A percentile compares a stretch with the other conserved stretches of the same genome.
phyloP scores from a whole-genome alignment of 352 stramenopile genomes.

The Phytopythium boreale region DNA sequence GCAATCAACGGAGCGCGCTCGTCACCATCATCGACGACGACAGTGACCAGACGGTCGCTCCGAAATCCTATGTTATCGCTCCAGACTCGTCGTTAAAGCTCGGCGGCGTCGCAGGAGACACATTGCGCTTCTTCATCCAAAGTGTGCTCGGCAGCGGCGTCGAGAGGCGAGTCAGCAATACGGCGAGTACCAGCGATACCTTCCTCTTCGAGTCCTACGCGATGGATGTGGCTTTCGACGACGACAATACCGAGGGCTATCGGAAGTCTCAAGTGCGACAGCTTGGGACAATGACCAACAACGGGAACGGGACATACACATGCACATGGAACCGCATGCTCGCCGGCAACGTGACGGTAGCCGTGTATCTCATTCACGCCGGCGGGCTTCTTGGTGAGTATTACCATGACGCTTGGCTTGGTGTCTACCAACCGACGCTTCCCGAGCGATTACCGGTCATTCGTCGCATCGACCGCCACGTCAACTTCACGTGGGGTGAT shows the following conservation, averaged over 20 bases:
- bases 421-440: constrained; percentile 6
- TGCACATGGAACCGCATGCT: constrained; percentile 45
- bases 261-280: constrained; percentile 12
- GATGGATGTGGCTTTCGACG: constrained; percentile 12
- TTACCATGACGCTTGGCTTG: constrained; percentile 61
- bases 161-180: neutral
- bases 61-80: constrained; percentile 33
- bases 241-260: neutral
- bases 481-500: constrained; percentile 74
- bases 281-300: constrained; percentile 20
- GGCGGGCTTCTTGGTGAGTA: constrained; percentile 66
- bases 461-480: constrained; percentile 51
- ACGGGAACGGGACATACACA: constrained; percentile 32
- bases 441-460: constrained; percentile 13
- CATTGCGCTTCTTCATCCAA: constrained; percentile 54
- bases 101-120: constrained; percentile 37
- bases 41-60: constrained; percentile 27
- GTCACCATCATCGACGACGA: constrained; percentile 81
- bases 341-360: constrained; percentile 46
- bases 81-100: constrained; percentile 20
- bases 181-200: constrained; percentile 9
- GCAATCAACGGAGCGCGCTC: constrained; percentile 56
- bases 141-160: constrained; percentile 42
- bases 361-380: constrained; percentile 53
- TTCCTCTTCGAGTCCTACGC: constrained; percentile 44